Base-by-base conservation (phyloP, 2,329 filamentous ascomycete species). In the Albophoma yamanashiensis region DNA sequence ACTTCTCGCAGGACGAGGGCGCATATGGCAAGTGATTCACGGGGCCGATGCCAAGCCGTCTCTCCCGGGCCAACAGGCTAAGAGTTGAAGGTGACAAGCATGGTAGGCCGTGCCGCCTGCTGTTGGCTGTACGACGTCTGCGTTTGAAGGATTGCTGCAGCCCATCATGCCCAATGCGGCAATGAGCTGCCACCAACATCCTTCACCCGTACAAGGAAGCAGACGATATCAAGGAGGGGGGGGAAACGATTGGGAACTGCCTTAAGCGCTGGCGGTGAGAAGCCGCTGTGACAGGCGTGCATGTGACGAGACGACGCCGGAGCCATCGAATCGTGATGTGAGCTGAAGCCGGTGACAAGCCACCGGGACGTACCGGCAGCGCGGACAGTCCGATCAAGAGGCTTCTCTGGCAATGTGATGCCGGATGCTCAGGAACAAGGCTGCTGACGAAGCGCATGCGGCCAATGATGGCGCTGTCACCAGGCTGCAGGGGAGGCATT, bases 111-210 rank as follows among this genome's bases (percentile, higher is more conserved):
- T 56, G 31, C 53, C 42, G 20, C n/a, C 58, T 61, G 59, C 45
- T 39, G 62, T 61, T 58, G 57, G 61, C 52, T 45, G 45, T 57
- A 47, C 1, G 22, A 17, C 27, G 14, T 40, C 56, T 55, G 27
- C 47, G 45, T 36, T 53, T 27, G 53, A 50, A 53, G 31, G 34
- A 59, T 34, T 34, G n/a, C 40, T 58, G 58, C 55, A 55, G 59
- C 22, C 31, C 42, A 22, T 40, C 34, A 57, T 40, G 9, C 50
- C 59, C 4, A 58, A 61, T 58, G 8, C 22, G 58, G 60, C 42
- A 61, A 58, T 42, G 58, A 60, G 42, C 56, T 36, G 43, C 12
- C 38, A 31, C n/a, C 34, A 55, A 36, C 36, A 31, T 3, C 47
- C 20, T 34, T 22, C 42, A 36, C 1, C 31, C 50, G 27, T n/a